Evolutionary conservation across 2,329 filamentous ascomycete genomes (phyloP), one percentile per base, ranked within the genome.

Genomic region (Colletotrichum navitas): DNA sequence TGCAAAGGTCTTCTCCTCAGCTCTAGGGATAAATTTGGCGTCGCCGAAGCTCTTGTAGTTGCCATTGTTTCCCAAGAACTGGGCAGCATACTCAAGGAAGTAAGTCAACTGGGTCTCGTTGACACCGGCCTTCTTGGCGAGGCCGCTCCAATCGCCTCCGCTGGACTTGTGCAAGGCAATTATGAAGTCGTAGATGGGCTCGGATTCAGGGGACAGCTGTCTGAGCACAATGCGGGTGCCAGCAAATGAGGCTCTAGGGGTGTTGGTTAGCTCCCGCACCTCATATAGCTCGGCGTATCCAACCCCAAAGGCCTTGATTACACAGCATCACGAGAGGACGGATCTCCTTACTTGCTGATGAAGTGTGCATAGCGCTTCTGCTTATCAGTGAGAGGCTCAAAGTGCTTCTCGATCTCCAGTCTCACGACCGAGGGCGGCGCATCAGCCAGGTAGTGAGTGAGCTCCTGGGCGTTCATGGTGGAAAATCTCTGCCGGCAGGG

Each of bases 341-440:
- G 26, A 24, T 36, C 34, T 64, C 74, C 85, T 76, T 86, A 93
- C 92, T 88, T 90, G 88, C 91, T 94, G 79, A 97, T 93, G 79
- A 92, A 94, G 83, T 98, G 95, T 74, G 95, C 93, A 86, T 98
- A 98, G 79, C 93, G 91, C 85, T 95, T 94, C 84, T 97, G 90
- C 79, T 92, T 86, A 77, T 93, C 89, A 64, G 84, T 87, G 73
- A 96, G 82, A 45, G 91, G 90, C 66, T 95, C 92, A 77, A 98
- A 99, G 83, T 98, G 95, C 79, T 94, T 93, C 83, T 94, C 94
- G 80, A 98, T 96, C 80, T 94, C 92, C 61, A 99, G 89, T 59
- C 92, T 90, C 71, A 98, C 95, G 68, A 98, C 90, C 60, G 91
- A 93, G 1, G 96, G 96, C 56, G 96, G 96, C 74, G 92, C 91